Base-by-base conservation (phyloP, 2,329 filamentous ascomycete species). In the Scedosporium dehoogii region DNA sequence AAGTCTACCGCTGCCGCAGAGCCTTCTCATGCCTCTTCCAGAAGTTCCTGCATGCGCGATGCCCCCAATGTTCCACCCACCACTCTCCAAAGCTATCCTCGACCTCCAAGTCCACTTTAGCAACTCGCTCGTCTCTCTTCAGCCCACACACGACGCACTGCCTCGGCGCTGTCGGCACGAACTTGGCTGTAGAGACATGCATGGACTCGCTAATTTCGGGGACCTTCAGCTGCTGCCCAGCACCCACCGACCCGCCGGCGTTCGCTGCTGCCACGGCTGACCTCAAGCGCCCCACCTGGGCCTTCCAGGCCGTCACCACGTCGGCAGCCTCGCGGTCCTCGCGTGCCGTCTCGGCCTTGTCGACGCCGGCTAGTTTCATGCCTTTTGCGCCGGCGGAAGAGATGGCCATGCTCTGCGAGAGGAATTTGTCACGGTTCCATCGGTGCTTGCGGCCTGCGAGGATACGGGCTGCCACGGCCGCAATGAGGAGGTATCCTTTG, bases 11-110 rank as follows among this genome's bases (percentile, higher is more conserved):
- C 68, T 89, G 87, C 66, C 85, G 83, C 66, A 96, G 76, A 63
- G 80, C 79, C 61, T 79, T 79, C 72, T 90, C 89, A 72, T 96
- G 88, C 68, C 88, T 80, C 64, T 88, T 77, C 93, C 93, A 97
- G 70, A 96, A 96, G 65, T 89, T 88, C 71, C 85, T 85, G 74
- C 93, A 97, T 21, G 85, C 83, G 65, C 84, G 78, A 74, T 92
- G 89, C 0, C 88, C 91, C 88, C 91, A 92, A 72, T 93, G 88
- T 56, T 97, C 92, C 51, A 89, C 80, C 93, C 93, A 97, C 91
- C 92, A 97, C 76, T 97, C 93, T 12, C 91, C 92, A 78, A 97
- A 97, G 72, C 89, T 92, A 73, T 97, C 93, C 69, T 93, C 87
- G 7, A 96, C 85, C 27, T 87, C 81, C 60, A 86, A 78, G 69